Evolutionary conservation across 2,329 filamentous ascomycete genomes (phyloP).

Genomic region (Cryoendolithus antarcticus): DNA sequence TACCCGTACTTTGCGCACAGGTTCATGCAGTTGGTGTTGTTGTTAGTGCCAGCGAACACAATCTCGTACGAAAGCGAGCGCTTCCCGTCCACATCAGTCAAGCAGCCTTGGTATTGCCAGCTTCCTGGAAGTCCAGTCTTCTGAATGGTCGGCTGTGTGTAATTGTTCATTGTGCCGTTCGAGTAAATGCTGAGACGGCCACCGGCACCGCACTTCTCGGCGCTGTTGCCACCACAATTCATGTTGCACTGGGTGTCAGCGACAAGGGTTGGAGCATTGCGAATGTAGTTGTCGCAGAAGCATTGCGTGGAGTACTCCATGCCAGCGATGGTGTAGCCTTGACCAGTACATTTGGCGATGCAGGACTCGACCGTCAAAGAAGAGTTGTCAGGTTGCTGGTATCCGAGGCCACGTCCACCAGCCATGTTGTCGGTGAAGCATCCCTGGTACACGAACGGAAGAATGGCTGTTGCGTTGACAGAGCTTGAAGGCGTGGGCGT

Average conservation of each 20-base stretch:
- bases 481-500: constrained; percentile 10
- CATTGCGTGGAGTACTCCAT: constrained; percentile 21
- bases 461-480: constrained; percentile 14
- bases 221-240: constrained; percentile 16
- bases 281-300: constrained; percentile 22
- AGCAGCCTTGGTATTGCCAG: constrained; percentile 19
- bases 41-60: constrained; percentile 13
- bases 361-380: constrained; percentile 15
- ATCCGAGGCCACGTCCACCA: constrained; percentile 8
- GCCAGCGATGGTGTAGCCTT: constrained; percentile 23
- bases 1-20: constrained; percentile 15
- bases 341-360: constrained; percentile 15
- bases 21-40: constrained; percentile 15
- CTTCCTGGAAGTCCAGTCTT: constrained; percentile 11
- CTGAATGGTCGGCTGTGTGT: constrained; percentile 7
- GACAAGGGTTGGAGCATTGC: constrained; percentile 8
- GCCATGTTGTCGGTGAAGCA: constrained; percentile 17
- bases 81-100: constrained; percentile 14
- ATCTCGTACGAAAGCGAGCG: constrained; percentile 13
- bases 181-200: constrained; percentile 18
- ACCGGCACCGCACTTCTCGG: constrained; percentile 19
- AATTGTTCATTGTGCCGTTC: constrained; percentile 11
- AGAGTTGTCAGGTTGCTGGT: constrained; percentile 9
- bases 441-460: constrained; percentile 12
- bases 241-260: constrained; percentile 18